Evolutionary conservation across 352 stramenopile species (phyloP).

Genomic region (Phytophthora kernoviae): DNA sequence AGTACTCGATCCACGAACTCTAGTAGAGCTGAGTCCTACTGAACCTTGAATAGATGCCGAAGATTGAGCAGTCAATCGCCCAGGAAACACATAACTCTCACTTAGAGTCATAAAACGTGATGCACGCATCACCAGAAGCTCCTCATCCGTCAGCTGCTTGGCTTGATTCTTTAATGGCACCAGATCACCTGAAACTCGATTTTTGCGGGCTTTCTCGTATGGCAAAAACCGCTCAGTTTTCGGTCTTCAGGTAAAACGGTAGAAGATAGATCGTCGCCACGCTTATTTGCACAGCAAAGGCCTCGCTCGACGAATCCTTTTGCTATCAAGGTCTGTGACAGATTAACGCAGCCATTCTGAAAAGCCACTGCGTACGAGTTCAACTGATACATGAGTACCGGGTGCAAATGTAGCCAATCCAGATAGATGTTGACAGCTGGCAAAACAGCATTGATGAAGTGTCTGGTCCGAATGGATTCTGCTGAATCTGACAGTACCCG

Average conservation of each 20-base stretch:
- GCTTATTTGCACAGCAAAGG: conserved; percentile 20
- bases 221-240: conserved; percentile 51
- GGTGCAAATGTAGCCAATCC: conserved; percentile 47
- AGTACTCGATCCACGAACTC: background rate
- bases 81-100: conserved; percentile 30
- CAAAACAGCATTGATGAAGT: conserved; percentile 43
- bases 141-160: conserved; percentile 17
- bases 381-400: conserved; percentile 9
- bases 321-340: conserved; percentile 24
- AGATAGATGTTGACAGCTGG: conserved; percentile 44
- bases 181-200: conserved; percentile 10
- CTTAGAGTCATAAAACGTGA: conserved; percentile 28
- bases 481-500: conserved; percentile 19
- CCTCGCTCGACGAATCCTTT: conserved; percentile 30
- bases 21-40: background rate
- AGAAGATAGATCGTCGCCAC: conserved; percentile 15
- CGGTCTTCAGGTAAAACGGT: conserved; percentile 42
- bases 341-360: conserved; percentile 11
- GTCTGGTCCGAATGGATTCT: conserved; percentile 21
- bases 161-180: conserved; percentile 1
- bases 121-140: conserved; percentile 22
- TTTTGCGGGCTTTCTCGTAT: conserved; percentile 8
- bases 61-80: background rate
- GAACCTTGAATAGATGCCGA: background rate
- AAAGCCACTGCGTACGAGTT: conserved; percentile 12